Percentiles rank a stretch among this genome's conserved stretches.
These are phyloP conservation scores for Kodamaea hsintzibuensis DNA, from an alignment of 805 yeast species.

Conservation along the genomic window DNA sequence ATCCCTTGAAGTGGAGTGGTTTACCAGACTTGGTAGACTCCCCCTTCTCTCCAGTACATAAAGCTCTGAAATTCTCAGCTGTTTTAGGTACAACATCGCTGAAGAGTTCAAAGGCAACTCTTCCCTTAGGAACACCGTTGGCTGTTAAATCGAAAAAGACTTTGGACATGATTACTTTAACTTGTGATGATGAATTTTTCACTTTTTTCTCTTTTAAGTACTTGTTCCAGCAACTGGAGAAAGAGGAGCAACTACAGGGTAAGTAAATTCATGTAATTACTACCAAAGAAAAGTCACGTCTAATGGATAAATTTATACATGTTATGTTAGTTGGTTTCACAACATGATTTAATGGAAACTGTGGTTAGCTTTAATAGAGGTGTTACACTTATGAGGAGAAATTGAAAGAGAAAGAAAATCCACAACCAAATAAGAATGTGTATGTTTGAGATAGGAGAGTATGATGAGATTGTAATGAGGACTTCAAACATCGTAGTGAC, in stretches of 20 bases:
- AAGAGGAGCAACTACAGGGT: background rate
- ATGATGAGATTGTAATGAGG: background rate
- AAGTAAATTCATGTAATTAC: background rate
- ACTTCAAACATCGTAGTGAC: background rate
- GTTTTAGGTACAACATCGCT: constrained; percentile 81
- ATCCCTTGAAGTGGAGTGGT: constrained; percentile 74
- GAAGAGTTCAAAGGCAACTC: constrained; percentile 75
- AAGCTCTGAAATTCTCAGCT: constrained; percentile 83
- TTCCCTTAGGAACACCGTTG: constrained; percentile 68
- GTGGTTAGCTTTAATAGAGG: background rate
- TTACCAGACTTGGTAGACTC: constrained; percentile 52
- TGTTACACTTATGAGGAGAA: background rate
- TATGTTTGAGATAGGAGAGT: background rate
- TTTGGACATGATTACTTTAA: constrained; percentile 38
- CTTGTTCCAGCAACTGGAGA: background rate
- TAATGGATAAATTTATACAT: too few species aligned
- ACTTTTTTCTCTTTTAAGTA: background rate
- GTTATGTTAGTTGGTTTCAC: background rate
- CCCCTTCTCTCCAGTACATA: constrained; percentile 89
- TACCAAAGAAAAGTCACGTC: too few species aligned
- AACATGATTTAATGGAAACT: too few species aligned
- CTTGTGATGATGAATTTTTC: background rate
- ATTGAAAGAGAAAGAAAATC: background rate
- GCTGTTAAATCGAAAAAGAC: constrained; percentile 79
- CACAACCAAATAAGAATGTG: background rate